Evolutionary conservation across 176 grass and related monocot species (phyloP).

Genomic region (Aegilops bicornis): DNA sequence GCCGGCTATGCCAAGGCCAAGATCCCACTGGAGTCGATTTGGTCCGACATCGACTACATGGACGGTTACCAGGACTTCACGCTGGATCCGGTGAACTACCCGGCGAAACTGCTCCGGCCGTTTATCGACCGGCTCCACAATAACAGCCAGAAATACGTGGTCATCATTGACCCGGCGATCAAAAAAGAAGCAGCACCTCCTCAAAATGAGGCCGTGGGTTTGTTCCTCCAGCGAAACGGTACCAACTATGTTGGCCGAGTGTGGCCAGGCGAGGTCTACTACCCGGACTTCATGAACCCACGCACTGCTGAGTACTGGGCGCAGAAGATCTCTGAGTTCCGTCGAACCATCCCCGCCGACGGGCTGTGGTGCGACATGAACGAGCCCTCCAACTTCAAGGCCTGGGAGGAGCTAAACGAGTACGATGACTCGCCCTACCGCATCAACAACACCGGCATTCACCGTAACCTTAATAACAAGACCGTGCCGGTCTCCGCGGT

Average conservation of each 20-base stretch:
- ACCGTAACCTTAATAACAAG: constrained; percentile 46
- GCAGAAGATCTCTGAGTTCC: constrained; percentile 57
- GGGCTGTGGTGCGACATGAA: constrained; percentile 98
- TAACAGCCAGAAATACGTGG: constrained; percentile 79
- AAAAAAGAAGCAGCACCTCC: constrained; percentile 41
- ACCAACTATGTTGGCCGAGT: constrained; percentile 60
- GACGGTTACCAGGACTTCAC: constrained; percentile 92
- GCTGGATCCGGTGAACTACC: constrained; percentile 78
- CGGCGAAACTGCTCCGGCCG: constrained; percentile 38
- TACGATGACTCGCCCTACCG: constrained; percentile 77
- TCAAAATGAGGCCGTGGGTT: constrained; percentile 19
- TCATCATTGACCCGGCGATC: constrained; percentile 81
- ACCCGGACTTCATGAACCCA: constrained; percentile 82
- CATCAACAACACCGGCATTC: constrained; percentile 73
- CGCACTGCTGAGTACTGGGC: constrained; percentile 41
- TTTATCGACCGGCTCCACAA: constrained; percentile 69
- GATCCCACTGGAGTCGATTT: constrained; percentile 91
- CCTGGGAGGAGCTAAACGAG: constrained; percentile 30
- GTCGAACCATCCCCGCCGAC: constrained; percentile 65
- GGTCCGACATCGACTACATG: constrained; percentile 99
- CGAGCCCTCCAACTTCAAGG: constrained; percentile 74
- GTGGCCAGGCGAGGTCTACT: constrained; percentile 80
- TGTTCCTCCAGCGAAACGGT: constrained; percentile 72
- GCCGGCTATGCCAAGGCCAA: constrained; percentile 66
- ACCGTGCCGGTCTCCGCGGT: constrained; percentile 61